Base-by-base conservation (phyloP, 495 filamentous ascomycete genomes). In the Poronia punctata region DNA sequence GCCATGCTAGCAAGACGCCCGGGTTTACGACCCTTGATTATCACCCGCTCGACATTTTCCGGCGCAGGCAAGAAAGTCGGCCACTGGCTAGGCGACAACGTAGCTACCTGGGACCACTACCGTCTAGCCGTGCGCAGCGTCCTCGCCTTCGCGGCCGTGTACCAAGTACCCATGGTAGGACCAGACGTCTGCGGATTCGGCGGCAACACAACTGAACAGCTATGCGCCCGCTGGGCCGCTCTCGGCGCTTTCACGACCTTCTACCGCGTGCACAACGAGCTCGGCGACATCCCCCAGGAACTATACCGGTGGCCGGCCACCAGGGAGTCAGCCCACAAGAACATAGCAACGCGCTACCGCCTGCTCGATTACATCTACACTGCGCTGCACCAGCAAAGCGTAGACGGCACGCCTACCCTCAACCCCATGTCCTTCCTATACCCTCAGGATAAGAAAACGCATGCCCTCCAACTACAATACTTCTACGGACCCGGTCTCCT, bases 31-130 rank as follows among this genome's bases (percentile, higher is more conserved):
- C 86, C 88, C 4, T 50, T 93, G 38, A 67, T 94, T 45, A 93
- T 95, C 56, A 90, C 86, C 12, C 82, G 88, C 15, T 82, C 76
- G 43, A 94, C 86, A 2, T 95, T 88, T 53, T 79, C 83, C 4
- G 87, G 88, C 19, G 83, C 86, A 11, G 88, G 88, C 6, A 59
- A 67, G 28, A 71, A 82, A 19, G 86, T 90, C 11, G 87, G 86
- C 4, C 82, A 95, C 50, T 95, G 88, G 88, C 77, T 90, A 1
- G 88, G 88, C 6, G 88, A 95, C 65, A 94, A 95, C 56, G 29
- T 79, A 10, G 78, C 79, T 23, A 58, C 71, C 22, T 95, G 88
- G 88, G 62, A 70, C 14, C 69, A 84, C 31, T 92, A 89, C 61
- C 74, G 79, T 4, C 63, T 69, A 18, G 79, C 75, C 12, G 87